Evolutionary conservation across 129 eudicot genomes (phyloP), one percentile per base, ranked within the genome.

Genomic region (Gnaphalium uliginosum): DNA sequence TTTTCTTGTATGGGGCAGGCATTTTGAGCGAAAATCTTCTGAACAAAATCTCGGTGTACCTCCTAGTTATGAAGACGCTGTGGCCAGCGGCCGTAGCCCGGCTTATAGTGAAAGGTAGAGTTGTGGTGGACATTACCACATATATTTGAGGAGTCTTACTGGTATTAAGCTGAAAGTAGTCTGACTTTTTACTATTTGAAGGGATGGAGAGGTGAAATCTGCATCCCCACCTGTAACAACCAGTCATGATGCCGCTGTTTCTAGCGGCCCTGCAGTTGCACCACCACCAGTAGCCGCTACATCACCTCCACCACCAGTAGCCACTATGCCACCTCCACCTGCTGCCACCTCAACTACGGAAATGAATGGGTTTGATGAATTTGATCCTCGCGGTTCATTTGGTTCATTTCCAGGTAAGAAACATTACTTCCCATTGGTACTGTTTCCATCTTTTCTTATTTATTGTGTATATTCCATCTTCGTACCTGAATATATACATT

Each of bases 61-160:
- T 70, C 97, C 96, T 76, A 91, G 90, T 83, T 91, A 91, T 85
- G 97, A 91, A 82, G 92, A 95, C 39, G 92, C 81, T 61, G 92
- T 89, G 65, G 86, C 88, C 78, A 86, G 81, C n/a, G 73, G 73
- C 62, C 87, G 83, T 71, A 90, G 73, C 30, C 73, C 73, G 22
- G 23, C 48, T 68, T 43, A 43, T 68, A 68, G 33, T 66, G 96
- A 95, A 64, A 87, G 96, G 99, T 95, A 84, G 15, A 30, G 14
- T 25, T 71, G 33, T 69, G 15, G 41, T 10, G 24, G 32, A 18
- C n/a, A n/a, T n/a, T n/a, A n/a, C n/a, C n/a, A n/a, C 23, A n/a
- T 54, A 67, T 58, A 61, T 57, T 51, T 24, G 51, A 19, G 33
- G 5, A 22, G 35, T 69, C 30, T 66, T 2, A 30, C 63, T 58